A percentile compares a stretch with the other conserved stretches of the same genome.
These are phyloP conservation scores for Neospora caninum DNA, from an alignment of 169 alveolate species.

Conservation along the genomic window DNA sequence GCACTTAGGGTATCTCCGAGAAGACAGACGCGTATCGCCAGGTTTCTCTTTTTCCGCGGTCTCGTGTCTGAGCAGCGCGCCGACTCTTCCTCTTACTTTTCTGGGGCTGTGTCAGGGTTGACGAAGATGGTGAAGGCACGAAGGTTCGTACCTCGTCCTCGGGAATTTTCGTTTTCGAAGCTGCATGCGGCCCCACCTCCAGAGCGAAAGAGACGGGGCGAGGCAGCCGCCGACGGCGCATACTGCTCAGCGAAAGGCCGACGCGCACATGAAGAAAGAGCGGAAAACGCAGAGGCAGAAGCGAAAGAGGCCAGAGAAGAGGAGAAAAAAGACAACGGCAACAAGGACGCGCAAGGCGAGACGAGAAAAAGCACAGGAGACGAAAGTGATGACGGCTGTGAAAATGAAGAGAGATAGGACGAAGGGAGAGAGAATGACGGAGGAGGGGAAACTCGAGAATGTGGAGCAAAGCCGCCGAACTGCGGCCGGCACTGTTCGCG, in stretches of 20 bases:
- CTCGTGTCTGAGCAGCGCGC: no score
- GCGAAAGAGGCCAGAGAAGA: background rate
- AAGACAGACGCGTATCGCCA: no score
- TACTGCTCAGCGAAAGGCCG: background rate
- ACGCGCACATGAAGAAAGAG: background rate
- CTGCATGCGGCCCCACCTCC: background rate
- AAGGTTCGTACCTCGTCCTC: background rate
- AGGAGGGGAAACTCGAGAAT: background rate
- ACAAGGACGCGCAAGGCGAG: background rate
- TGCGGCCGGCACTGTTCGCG: background rate
- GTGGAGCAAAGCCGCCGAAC: background rate
- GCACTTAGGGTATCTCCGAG: no score
- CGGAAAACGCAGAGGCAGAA: background rate
- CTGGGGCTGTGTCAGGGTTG: constrained; percentile 21
- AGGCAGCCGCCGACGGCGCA: background rate
- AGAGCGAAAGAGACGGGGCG: background rate
- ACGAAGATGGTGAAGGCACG: constrained; percentile 13
- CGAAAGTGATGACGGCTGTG: background rate
- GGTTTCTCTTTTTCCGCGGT: no score
- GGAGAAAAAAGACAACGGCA: background rate
- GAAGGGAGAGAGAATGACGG: background rate
- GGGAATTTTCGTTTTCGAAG: background rate
- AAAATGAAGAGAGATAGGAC: background rate
- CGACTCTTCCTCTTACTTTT: background rate
- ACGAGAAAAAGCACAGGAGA: background rate